Evolutionary conservation across 2,329 filamentous ascomycete genomes (phyloP), one percentile per base, ranked within the genome.

Genomic region (Aspergillus eucalypticola): DNA sequence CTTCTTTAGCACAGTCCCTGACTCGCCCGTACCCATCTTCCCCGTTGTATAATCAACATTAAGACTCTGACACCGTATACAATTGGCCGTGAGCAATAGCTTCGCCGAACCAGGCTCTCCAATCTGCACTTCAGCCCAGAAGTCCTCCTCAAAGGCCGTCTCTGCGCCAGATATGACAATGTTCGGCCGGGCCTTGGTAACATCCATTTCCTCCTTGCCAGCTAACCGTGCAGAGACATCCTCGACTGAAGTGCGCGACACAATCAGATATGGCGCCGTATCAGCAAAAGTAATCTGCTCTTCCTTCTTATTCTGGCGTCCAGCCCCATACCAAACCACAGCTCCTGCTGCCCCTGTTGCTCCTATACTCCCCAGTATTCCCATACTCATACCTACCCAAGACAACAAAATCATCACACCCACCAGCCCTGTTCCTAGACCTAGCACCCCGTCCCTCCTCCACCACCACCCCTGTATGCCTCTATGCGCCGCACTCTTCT

Each of bases 41-140:
- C 90, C 90, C 0, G 86, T 90, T 21, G 76, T 71, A 70, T 90
- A 90, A 76, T 92, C 87, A 60, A 92, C 84, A 73, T 91, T 91
- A 62, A 92, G 77, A 61, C 87, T 90, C 29, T 80, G 76, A 73
- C 90, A 93, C 41, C 90, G 81, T 35, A 81, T 83, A 71, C 89
- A 92, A 72, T 92, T 90, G 54, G 85, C 86, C 35, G 88, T 91
- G 29, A 92, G 77, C 5, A 83, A 70, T 6, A 91, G 76, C 42
- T 75, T 76, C 13, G 66, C 53, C 13, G 25, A 54, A 13, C 32
- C 32, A 35, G 2, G 11, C 32, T 7, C 39, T 52, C 5, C 60
- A 53, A 0, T 71, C 15, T 73, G 73, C 35, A 91, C 73, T 68
- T 88, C 86, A 2, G 78, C 84, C 90, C 89, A 92, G 69, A 84